Conservation (phyloP, 371 early-diverging fungal species). For the Umbelopsis sp. region DNA sequence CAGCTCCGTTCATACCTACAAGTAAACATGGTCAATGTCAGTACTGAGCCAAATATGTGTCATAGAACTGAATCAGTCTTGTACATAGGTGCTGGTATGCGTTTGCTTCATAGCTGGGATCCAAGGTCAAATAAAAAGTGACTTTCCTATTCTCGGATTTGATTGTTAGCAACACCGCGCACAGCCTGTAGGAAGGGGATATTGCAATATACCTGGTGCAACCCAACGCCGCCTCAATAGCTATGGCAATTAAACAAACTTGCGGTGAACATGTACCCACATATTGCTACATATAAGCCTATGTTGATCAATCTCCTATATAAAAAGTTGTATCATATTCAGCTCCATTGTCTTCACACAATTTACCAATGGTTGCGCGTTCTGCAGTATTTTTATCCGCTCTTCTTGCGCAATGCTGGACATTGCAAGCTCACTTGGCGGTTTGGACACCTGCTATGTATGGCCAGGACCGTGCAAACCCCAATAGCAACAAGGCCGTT, state of each 20-base stretch:
- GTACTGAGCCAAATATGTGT: too few species aligned
- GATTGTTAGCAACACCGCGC: not conserved
- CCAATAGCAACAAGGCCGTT: conserved; percentile 7
- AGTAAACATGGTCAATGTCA: too few species aligned
- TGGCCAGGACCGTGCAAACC: not conserved
- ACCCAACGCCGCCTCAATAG: not conserved
- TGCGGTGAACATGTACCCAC: too few species aligned
- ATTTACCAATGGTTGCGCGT: not conserved
- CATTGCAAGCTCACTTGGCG: conserved; percentile 8
- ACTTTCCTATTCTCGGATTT: too few species aligned
- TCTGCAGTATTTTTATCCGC: not conserved
- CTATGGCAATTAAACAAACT: too few species aligned
- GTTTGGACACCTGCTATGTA: conserved; percentile 9
- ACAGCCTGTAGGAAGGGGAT: not conserved
- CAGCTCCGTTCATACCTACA: too few species aligned
- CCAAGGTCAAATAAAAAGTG: too few species aligned
- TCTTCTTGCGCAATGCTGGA: conserved; percentile 4
- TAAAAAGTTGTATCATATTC: not conserved
- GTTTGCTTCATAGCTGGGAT: too few species aligned
- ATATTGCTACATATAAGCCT: too few species aligned
- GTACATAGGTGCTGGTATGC: too few species aligned
- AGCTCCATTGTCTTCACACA: not conserved
- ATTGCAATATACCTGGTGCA: not conserved
- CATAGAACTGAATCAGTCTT: too few species aligned
- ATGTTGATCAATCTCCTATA: too few species aligned